A percentile compares a stretch with the other conserved stretches of the same genome.
Evolutionary conservation across 148 eudicot species (phyloP).

Genomic region (Rheum nobile): DNA sequence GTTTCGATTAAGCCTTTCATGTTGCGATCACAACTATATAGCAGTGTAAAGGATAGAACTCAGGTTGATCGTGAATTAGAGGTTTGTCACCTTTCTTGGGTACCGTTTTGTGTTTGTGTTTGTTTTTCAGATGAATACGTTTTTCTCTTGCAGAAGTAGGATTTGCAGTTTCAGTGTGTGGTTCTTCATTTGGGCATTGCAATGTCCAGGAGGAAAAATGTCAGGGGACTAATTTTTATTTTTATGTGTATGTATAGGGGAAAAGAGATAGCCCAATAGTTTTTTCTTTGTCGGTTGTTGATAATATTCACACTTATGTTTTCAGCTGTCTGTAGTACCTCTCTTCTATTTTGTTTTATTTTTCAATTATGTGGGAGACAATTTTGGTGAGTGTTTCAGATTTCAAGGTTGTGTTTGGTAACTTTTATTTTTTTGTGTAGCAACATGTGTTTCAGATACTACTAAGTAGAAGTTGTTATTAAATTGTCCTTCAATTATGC

Average conservation of each 20-base stretch:
- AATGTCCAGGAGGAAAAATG: background rate
- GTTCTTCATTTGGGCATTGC: background rate
- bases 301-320: background rate
- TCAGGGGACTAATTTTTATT: background rate
- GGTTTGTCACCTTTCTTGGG: constrained; percentile 28
- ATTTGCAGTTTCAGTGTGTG: background rate
- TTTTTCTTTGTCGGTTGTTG: background rate
- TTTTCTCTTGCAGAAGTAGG: background rate
- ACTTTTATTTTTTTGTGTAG: background rate
- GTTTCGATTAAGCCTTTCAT: constrained; percentile 64
- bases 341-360: background rate
- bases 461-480: background rate
- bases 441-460: background rate
- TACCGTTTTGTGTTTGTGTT: background rate
- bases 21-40: constrained; percentile 76
- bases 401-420: background rate
- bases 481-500: background rate
- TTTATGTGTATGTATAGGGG: background rate
- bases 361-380: background rate
- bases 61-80: constrained; percentile 93
- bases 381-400: background rate
- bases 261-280: background rate
- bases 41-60: constrained; percentile 87
- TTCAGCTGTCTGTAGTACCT: background rate
- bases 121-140: background rate